Evolutionary conservation across 2,329 filamentous ascomycete genomes (phyloP).

Genomic region (Penicillium polonicum): DNA sequence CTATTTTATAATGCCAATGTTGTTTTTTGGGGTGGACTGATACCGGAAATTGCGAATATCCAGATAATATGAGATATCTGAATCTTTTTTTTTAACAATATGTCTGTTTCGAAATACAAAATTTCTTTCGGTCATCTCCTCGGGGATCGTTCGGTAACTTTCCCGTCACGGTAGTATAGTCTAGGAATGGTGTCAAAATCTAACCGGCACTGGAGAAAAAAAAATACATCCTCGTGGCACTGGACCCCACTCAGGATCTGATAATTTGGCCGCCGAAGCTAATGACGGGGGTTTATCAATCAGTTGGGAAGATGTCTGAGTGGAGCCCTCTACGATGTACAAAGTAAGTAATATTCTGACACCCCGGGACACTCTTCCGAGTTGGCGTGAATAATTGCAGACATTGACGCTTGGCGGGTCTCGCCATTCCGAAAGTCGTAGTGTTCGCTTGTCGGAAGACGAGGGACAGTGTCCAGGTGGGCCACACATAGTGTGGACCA

Average conservation of each 20-base stretch:
- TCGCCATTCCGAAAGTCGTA: background rate
- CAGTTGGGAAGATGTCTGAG: background rate
- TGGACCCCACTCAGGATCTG: constrained; percentile 10
- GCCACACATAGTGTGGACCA: background rate
- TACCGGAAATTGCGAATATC: too few species aligned
- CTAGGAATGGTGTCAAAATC: background rate
- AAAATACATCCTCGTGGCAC: background rate
- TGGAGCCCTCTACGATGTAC: background rate
- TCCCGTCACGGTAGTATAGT: background rate
- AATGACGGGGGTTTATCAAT: background rate
- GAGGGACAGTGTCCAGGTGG: background rate
- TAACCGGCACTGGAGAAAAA: background rate
- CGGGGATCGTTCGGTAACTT: background rate
- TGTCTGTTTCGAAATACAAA: background rate
- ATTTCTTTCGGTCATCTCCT: background rate
- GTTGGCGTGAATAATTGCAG: background rate
- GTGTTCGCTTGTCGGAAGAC: background rate
- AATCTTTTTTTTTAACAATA: background rate
- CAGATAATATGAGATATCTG: background rate
- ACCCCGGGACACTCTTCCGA: background rate
- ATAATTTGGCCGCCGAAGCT: constrained; percentile 7
- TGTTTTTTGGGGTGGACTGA: constrained; percentile 1
- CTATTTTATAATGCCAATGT: background rate
- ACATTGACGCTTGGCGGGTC: background rate
- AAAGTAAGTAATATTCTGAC: background rate